Percentiles rank a stretch among this genome's conserved stretches.
Conservation (phyloP, 192 early-diverging fungal genomes). For the Globomyces pollinis-pini region DNA sequence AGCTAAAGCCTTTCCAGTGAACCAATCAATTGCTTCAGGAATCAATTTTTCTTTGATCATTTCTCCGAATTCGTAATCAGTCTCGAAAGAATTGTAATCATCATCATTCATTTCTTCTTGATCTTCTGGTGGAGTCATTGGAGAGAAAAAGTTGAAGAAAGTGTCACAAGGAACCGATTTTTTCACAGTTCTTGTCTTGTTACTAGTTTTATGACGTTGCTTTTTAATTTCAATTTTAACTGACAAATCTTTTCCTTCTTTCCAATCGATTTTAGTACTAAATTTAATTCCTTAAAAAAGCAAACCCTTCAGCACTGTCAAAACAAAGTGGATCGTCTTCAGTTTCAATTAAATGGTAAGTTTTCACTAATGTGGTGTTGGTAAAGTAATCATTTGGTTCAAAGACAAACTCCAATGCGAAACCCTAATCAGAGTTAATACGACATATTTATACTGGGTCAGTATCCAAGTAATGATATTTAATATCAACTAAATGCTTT, state of each 20-base stretch:
- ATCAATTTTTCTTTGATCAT: conserved; percentile 98
- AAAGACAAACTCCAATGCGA: conserved; percentile 91
- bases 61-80: conserved; percentile 95
- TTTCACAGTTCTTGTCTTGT: conserved; percentile 97
- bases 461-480: conserved; percentile 67
- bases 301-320: conserved; percentile 78
- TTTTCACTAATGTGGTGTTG: conserved; percentile 82
- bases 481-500: conserved; percentile 85
- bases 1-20: conserved; percentile 93
- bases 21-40: conserved; percentile 95
- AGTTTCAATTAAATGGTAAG: conserved; percentile 75
- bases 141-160: conserved; percentile 96
- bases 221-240: conserved; percentile 94
- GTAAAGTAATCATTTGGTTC: conserved; percentile 81
- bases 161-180: conserved; percentile 91
- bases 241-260: conserved; percentile 91
- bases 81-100: conserved; percentile 63
- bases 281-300: background rate
- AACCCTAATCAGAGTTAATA: conserved; percentile 50
- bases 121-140: conserved; percentile 55
- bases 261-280: conserved; percentile 83
- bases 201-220: conserved; percentile 97
- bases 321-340: conserved; percentile 78
- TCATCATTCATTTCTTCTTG: conserved; percentile 62
- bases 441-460: conserved; percentile 69